These are phyloP conservation scores for Tricholoma saponaceum DNA, from an alignment of 768 basidiomycete genomes.

Conservation along the genomic window DNA sequence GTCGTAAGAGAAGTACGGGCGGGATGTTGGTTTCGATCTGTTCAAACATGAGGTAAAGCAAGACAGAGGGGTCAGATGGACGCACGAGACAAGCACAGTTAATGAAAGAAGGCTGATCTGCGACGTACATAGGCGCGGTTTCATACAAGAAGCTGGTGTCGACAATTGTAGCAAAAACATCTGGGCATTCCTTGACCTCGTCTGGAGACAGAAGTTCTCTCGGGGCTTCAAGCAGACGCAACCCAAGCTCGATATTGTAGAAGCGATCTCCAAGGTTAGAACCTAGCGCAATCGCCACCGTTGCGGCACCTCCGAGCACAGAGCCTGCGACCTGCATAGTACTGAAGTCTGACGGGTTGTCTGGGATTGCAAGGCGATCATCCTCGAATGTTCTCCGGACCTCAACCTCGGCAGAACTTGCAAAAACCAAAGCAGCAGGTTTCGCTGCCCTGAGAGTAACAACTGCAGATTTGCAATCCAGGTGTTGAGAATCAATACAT, in stretches of 20 bases:
- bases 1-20: slow-evolving; percentile 51
- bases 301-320: neutral
- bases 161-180: slow-evolving; percentile 39
- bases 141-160: slow-evolving; percentile 92
- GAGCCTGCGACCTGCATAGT: neutral
- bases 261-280: slow-evolving; percentile 90
- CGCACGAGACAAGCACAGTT: slow-evolving; percentile 90
- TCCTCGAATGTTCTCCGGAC: slow-evolving; percentile 40
- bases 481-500: slow-evolving; percentile 13
- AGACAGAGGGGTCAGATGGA: slow-evolving; percentile 11
- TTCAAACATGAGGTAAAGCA: neutral
- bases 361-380: neutral
- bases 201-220: slow-evolving; percentile 20
- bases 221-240: slow-evolving; percentile 64
- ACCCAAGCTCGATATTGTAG: slow-evolving; percentile 73
- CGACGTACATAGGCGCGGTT: slow-evolving; percentile 93
- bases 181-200: slow-evolving; percentile 8
- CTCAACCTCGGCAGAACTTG: slow-evolving; percentile 59
- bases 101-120: slow-evolving; percentile 82
- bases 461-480: slow-evolving; percentile 11
- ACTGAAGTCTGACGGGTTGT: neutral
- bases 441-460: slow-evolving; percentile 65
- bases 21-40: slow-evolving; percentile 75
- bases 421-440: slow-evolving; percentile 66
- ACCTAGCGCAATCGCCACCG: slow-evolving; percentile 74